Conservation (phyloP, 148 eudicot species). For the Rhododendron williamsianum region DNA sequence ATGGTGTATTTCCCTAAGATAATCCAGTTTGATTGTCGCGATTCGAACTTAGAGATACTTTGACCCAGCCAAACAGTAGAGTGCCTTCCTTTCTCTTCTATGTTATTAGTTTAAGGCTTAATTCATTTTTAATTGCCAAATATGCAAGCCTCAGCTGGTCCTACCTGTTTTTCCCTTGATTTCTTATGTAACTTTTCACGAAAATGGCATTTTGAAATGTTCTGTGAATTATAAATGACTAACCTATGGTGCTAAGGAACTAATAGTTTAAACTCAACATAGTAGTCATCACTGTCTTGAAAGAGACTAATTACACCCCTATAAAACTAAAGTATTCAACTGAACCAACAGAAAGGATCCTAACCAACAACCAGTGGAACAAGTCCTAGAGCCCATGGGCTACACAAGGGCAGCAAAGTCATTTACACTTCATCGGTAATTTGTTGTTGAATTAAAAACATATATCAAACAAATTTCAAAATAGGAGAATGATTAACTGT, state of each 20-base stretch:
- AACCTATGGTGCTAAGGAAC: background rate
- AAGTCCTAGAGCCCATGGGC: background rate
- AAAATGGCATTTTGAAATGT: background rate
- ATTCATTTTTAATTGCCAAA: background rate
- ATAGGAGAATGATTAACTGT: background rate
- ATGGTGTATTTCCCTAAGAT: background rate
- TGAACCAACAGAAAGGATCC: background rate
- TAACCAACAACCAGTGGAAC: background rate
- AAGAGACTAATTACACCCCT: conserved; percentile 6
- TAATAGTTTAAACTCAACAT: background rate
- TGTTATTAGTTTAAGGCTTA: background rate
- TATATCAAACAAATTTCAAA: background rate
- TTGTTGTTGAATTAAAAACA: background rate
- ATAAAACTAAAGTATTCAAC: background rate
- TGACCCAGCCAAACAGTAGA: conserved; percentile 24
- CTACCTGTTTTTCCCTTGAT: background rate
- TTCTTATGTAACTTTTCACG: background rate
- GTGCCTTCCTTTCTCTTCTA: background rate
- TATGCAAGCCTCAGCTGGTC: background rate
- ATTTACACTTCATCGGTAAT: background rate
- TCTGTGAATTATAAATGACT: background rate
- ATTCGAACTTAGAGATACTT: conserved; percentile 6
- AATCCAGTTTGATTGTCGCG: background rate
- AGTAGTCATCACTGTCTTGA: conserved; percentile 2
- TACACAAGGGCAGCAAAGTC: conserved; percentile 4